Evolutionary conservation across 352 stramenopile species (phyloP).

Genomic region (Phytopythium mirpurense): DNA sequence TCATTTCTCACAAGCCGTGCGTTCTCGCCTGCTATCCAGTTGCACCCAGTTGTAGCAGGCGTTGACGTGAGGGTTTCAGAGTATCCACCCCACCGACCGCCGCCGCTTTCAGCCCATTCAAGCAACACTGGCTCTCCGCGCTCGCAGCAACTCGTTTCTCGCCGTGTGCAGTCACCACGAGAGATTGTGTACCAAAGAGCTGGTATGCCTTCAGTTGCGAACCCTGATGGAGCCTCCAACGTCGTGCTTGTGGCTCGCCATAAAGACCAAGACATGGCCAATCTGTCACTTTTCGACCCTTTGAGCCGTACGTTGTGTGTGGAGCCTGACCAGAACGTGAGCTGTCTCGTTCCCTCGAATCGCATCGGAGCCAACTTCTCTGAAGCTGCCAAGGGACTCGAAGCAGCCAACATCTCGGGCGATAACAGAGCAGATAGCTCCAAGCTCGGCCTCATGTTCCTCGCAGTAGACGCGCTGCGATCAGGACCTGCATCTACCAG

Average conservation of each 20-base stretch:
- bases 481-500: background rate
- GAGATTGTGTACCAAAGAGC: too few relatives aligned
- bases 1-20: constrained; percentile 36
- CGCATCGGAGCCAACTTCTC: constrained; percentile 73
- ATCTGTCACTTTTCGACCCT: too few relatives aligned
- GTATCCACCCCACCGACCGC: constrained; percentile 12
- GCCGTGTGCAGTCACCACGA: background rate
- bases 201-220: too few relatives aligned
- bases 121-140: background rate
- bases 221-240: too few relatives aligned
- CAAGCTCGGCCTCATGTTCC: constrained; percentile 2
- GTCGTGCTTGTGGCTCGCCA: too few relatives aligned
- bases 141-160: background rate
- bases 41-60: constrained; percentile 30
- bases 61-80: background rate
- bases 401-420: constrained; percentile 30
- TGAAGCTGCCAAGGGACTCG: constrained; percentile 28
- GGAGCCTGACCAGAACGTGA: constrained; percentile 55
- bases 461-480: background rate
- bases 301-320: constrained; percentile 67
- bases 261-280: too few relatives aligned
- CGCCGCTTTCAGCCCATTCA: background rate
- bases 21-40: constrained; percentile 31
- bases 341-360: constrained; percentile 57
- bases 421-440: background rate